Conservation (phyloP, 2,329 filamentous ascomycete genomes). For the Colletotrichum siamense region DNA sequence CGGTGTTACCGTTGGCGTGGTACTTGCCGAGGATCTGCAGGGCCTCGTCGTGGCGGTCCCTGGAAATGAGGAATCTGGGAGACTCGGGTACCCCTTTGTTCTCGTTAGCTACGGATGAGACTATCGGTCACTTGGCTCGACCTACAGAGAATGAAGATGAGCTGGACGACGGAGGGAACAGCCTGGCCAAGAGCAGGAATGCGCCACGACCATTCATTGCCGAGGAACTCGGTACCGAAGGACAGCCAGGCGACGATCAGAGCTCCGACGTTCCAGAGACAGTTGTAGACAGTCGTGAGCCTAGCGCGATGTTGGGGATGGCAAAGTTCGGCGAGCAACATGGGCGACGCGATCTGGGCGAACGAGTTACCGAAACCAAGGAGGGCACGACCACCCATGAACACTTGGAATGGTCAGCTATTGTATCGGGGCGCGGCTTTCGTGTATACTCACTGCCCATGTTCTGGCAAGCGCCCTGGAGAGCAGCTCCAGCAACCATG, state of each 20-base stretch:
- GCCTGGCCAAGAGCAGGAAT: slow-evolving; percentile 55
- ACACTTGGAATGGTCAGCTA: slow-evolving; percentile 3
- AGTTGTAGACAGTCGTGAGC: slow-evolving; percentile 59
- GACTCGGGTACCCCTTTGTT: slow-evolving; percentile 44
- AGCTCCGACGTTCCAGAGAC: slow-evolving; percentile 58
- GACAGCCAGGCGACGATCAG: slow-evolving; percentile 53
- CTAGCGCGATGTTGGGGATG: slow-evolving; percentile 56
- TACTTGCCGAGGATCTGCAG: slow-evolving; percentile 38
- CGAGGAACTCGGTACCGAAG: slow-evolving; percentile 52
- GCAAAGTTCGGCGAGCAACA: slow-evolving; percentile 58
- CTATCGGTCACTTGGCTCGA: neutral
- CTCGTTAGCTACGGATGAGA: neutral
- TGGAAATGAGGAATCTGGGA: slow-evolving; percentile 45
- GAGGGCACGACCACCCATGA: slow-evolving; percentile 61
- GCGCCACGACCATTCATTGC: slow-evolving; percentile 58
- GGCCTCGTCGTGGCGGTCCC: slow-evolving; percentile 40
- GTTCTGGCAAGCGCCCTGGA: slow-evolving; percentile 58
- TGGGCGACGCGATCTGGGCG: slow-evolving; percentile 56
- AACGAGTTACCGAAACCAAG: slow-evolving; percentile 63
- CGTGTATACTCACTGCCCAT: slow-evolving; percentile 32
- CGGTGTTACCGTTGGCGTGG: slow-evolving; percentile 34
- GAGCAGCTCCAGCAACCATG: slow-evolving; percentile 60
- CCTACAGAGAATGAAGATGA: slow-evolving; percentile 52
- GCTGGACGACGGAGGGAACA: slow-evolving; percentile 51
- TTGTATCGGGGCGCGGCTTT: neutral